These are phyloP conservation scores for Saprolegnia diclina DNA, from an alignment of 352 stramenopile species.

Conservation along the genomic window DNA sequence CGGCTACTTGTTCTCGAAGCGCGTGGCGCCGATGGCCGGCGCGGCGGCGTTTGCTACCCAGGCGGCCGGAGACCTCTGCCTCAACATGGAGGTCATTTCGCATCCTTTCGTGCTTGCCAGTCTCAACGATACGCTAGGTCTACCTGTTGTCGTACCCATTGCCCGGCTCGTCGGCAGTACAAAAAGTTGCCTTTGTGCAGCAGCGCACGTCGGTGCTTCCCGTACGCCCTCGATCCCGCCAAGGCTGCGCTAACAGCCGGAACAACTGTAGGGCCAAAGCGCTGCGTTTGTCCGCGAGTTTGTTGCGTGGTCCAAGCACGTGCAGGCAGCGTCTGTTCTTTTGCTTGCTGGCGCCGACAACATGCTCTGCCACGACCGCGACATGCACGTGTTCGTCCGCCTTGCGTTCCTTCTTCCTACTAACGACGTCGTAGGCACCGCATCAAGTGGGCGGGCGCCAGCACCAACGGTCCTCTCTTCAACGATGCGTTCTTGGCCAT, in stretches of 20 bases:
- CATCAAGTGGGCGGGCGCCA: slow-evolving; percentile 15
- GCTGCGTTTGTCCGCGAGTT: slow-evolving; percentile 49
- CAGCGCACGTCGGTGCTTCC: slow-evolving; percentile 52
- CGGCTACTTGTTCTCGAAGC: slow-evolving; percentile 56
- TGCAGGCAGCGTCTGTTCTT: slow-evolving; percentile 44
- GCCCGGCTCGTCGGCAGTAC: slow-evolving; percentile 21
- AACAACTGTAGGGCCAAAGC: slow-evolving; percentile 51
- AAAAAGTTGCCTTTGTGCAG: slow-evolving; percentile 68
- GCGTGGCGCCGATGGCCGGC: slow-evolving; percentile 56
- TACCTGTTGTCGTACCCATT: slow-evolving; percentile 11
- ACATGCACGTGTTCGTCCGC: slow-evolving; percentile 53
- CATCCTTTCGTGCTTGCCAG: not conserved
- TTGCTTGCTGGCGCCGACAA: slow-evolving; percentile 64
- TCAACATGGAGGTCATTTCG: slow-evolving; percentile 65
- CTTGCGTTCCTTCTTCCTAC: not conserved
- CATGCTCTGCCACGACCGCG: slow-evolving; percentile 72
- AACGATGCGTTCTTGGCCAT: slow-evolving; percentile 38
- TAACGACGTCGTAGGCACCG: slow-evolving; percentile 6
- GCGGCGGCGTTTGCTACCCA: slow-evolving; percentile 48
- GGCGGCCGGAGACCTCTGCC: slow-evolving; percentile 40
- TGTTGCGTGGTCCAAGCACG: slow-evolving; percentile 43
- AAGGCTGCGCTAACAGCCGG: too few relatives aligned
- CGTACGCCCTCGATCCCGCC: slow-evolving; percentile 32
- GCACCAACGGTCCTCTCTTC: slow-evolving; percentile 19
- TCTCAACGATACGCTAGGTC: not conserved